Conservation (phyloP, 352 stramenopile genomes). For the Albugo laibachii region DNA sequence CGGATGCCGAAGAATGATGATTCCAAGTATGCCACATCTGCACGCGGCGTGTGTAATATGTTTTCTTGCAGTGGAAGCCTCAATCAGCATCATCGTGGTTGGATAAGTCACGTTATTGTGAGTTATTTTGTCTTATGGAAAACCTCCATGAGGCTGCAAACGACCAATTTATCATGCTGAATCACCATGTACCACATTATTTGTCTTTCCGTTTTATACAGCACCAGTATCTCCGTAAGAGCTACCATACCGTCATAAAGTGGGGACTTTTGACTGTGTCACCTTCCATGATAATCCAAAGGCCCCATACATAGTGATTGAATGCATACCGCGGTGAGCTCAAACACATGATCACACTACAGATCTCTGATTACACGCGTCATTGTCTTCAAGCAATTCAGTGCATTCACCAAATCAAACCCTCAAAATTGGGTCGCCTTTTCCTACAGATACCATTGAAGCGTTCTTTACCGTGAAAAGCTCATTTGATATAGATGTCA, state of each 20-base stretch:
- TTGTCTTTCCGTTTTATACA: constrained; percentile 81
- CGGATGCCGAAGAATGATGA: constrained; percentile 25
- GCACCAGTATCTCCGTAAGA: constrained; percentile 30
- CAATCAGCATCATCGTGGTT: constrained; percentile 93
- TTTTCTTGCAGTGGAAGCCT: constrained; percentile 84
- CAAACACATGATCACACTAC: constrained; percentile 92
- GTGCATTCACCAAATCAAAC: constrained; percentile 89
- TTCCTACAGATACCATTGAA: too few species aligned
- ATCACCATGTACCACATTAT: constrained; percentile 93
- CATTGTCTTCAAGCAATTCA: constrained; percentile 90
- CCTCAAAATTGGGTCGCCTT: constrained; percentile 96
- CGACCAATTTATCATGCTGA: constrained; percentile 95
- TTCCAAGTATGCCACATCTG: constrained; percentile 53
- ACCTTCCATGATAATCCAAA: constrained; percentile 60
- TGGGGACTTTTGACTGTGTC: constrained; percentile 49
- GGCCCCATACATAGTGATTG: constrained; percentile 98
- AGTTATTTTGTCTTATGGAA: constrained; percentile 68
- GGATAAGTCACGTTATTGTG: constrained; percentile 89
- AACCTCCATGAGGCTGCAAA: constrained; percentile 87
- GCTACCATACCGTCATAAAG: constrained; percentile 56
- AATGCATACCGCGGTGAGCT: constrained; percentile 95
- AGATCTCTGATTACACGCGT: constrained; percentile 93
- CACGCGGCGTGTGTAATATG: constrained; percentile 37
- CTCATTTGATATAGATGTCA: too few species aligned
- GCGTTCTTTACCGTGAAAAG: too few species aligned